Conservation (phyloP, 2,329 filamentous ascomycete genomes). For the Camptophora hylomeconis region DNA sequence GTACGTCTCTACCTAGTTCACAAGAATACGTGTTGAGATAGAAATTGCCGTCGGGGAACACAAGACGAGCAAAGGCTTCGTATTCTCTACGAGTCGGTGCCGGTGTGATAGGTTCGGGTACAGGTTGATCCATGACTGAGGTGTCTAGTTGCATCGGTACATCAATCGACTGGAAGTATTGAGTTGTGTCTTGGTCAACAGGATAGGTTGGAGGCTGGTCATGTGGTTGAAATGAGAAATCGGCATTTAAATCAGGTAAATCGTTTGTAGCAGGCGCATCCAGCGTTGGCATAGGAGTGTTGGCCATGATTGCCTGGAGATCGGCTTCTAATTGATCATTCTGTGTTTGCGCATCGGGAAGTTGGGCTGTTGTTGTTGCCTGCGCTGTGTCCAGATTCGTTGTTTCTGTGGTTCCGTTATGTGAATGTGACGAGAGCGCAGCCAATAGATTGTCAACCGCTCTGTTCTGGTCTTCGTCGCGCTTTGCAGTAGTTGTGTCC, state of each 20-base stretch:
- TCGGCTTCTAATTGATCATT: constrained; percentile 1
- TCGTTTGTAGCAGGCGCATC: constrained; percentile 6
- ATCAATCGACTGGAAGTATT: background rate
- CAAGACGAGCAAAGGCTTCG: constrained; percentile 50
- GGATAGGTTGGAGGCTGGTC: constrained; percentile 4
- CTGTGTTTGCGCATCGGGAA: background rate
- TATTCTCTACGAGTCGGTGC: constrained; percentile 22
- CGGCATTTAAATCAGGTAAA: constrained; percentile 4
- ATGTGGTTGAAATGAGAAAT: constrained; percentile 4
- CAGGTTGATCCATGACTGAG: background rate
- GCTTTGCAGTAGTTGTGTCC: constrained; percentile 9
- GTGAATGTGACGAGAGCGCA: constrained; percentile 8
- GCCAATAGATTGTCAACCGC: constrained; percentile 13
- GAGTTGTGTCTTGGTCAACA: constrained; percentile 2
- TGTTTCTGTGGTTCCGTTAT: constrained; percentile 2
- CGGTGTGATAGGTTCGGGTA: constrained; percentile 3
- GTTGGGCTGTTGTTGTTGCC: constrained; percentile 1
- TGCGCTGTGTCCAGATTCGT: constrained; percentile 2
- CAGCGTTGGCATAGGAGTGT: constrained; percentile 8
- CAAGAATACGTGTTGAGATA: constrained; percentile 52
- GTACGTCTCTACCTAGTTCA: constrained; percentile 48
- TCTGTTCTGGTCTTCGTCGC: constrained; percentile 8
- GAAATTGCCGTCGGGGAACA: constrained; percentile 52
- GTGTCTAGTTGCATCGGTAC: constrained; percentile 1
- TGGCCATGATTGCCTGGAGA: constrained; percentile 4